These are phyloP conservation scores for Persicaria tinctoria DNA, from an alignment of 148 eudicot genomes.

Conservation along the genomic window DNA sequence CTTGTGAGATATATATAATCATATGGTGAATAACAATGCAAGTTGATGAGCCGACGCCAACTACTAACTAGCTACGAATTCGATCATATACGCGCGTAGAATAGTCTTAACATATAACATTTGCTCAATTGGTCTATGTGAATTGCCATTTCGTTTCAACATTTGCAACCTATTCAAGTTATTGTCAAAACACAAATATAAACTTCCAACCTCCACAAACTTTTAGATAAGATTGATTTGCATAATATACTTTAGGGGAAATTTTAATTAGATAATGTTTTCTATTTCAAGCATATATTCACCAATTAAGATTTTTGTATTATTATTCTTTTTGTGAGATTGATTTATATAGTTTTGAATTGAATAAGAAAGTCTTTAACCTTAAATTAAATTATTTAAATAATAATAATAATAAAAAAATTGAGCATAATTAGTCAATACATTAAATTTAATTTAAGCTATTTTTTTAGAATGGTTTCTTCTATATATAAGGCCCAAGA, in stretches of 20 bases:
- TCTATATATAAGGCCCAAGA: too few species aligned
- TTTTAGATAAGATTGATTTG: neutral
- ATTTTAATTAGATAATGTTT: neutral
- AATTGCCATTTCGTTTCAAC: neutral
- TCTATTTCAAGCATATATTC: too few species aligned
- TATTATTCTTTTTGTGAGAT: too few species aligned
- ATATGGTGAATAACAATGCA: neutral
- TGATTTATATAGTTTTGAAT: too few species aligned
- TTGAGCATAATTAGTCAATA: too few species aligned
- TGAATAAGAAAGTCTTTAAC: too few species aligned
- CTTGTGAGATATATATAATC: neutral
- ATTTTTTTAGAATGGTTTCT: too few species aligned
- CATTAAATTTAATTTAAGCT: too few species aligned
- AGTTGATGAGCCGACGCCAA: neutral
- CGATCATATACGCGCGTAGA: too few species aligned
- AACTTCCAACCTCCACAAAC: neutral
- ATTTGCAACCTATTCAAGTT: neutral
- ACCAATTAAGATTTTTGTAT: too few species aligned
- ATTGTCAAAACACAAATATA: neutral
- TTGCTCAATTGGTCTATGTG: neutral
- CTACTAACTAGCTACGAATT: neutral
- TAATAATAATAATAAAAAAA: too few species aligned
- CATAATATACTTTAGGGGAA: neutral
- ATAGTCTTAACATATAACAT: neutral
- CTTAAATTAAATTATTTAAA: too few species aligned